These are phyloP conservation scores for Calamus simplicifolius DNA, from an alignment of 176 grass and related monocot species.

Conservation along the genomic window DNA sequence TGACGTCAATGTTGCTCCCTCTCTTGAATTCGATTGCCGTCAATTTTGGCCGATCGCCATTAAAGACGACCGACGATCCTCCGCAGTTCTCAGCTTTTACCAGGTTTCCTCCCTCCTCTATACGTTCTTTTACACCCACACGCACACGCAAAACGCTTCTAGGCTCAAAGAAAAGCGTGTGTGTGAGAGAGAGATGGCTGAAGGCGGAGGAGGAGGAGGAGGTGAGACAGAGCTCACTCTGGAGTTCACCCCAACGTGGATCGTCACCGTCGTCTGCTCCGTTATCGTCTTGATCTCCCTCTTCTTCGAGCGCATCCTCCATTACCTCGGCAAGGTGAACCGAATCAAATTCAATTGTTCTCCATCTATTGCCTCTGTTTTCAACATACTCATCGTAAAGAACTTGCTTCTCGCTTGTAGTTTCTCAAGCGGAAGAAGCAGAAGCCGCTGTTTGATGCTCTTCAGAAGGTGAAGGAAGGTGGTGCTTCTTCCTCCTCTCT, in stretches of 20 bases:
- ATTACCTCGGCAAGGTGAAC: constrained; percentile 67
- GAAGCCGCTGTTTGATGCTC: constrained; percentile 66
- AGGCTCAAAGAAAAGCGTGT: too few relatives aligned
- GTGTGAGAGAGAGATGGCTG: constrained; percentile 50
- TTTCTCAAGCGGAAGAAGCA: constrained; percentile 23
- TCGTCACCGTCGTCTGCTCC: constrained; percentile 62
- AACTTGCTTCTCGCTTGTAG: neutral
- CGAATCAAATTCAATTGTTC: too few relatives aligned
- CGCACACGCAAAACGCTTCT: too few relatives aligned
- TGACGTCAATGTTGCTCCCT: too few relatives aligned
- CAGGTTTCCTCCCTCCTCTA: too few relatives aligned
- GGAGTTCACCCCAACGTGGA: constrained; percentile 93
- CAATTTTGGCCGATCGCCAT: too few relatives aligned
- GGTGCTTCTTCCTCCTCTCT: neutral
- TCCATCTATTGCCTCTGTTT: neutral
- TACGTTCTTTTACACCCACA: too few relatives aligned
- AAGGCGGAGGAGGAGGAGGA: constrained; percentile 23
- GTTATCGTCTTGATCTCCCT: constrained; percentile 69
- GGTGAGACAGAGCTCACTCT: constrained; percentile 17
- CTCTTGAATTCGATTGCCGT: too few relatives aligned
- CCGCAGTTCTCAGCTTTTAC: too few relatives aligned
- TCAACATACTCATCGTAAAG: neutral
- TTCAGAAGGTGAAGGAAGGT: constrained; percentile 92
- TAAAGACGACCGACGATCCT: too few relatives aligned
- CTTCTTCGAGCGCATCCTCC: constrained; percentile 76